Evolutionary conservation across 2,329 filamentous ascomycete species (phyloP), one percentile per base, ranked within the genome.

Genomic region (Fusarium sp.): DNA sequence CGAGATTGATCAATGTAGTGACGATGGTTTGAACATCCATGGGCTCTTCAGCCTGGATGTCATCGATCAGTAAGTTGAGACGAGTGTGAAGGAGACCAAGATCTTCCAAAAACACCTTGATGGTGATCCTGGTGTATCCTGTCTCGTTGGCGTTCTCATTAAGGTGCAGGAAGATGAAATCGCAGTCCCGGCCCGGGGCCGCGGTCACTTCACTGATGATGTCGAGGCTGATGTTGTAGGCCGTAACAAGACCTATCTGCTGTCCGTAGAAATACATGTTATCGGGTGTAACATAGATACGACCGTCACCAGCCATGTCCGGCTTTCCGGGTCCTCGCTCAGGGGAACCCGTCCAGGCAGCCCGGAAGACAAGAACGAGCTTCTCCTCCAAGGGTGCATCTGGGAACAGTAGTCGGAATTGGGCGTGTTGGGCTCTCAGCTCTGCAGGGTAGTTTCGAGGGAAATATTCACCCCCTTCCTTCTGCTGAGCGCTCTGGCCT

Each of bases 181-280:
- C 96, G 75, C 93, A 97, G 73, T 97, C 94, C 75, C 90, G 90
- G 20, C 96, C 96, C 14, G 93, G 91, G 3, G 93, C 93, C 37
- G 92, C 92, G 24, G 93, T 97, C 41, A 98, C 93, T 78, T 98
- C 96, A 10, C 89, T 89, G 57, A 99, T 93, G 47, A 87, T 89
- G 55, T 90, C 86, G 58, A 99, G 83, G 55, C 86, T 89, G 50
- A 96, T 88, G 17, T 88, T 88, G 50, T 94, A 95, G 2, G 95
- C 92, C 35, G 97, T 85, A 1, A 98, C 91, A 7, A 99, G 85
- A 7, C 96, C 96, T 77, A 97, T 89, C 75, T 97, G 92, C 75
- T 98, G 92, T 72, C 94, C 96, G 79, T 97, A 99, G 76, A 99
- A 98, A 78, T 97, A 98, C 77, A 99, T 89, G 68, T 94, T 92